Base-by-base conservation (phyloP, 306 rosid genomes). In the Benincasa hispida region DNA sequence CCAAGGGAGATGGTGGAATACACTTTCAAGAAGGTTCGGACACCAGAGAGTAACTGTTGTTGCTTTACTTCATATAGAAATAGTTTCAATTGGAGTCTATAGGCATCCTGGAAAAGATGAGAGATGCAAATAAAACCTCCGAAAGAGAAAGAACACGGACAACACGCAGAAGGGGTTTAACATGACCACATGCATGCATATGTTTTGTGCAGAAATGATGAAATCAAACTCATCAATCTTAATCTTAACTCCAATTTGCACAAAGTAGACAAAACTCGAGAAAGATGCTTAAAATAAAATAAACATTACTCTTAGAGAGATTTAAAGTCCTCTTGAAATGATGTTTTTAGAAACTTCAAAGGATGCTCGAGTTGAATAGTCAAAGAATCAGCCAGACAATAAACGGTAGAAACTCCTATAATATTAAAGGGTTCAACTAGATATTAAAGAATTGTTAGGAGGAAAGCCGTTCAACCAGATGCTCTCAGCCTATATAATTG, bases 11-110 rank as follows among this genome's bases (percentile, higher is more conserved):
- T 90, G 56, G 97, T 84, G 76, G 99, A 92, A 75, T 94, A 94
- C 55, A 92, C 92, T 86, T 89, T 92, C 85, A 90, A 84, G 87
- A 90, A 92, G 68, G 99, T 94, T 66, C 99, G 85, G 74, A 94
- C 86, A 42, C 99, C 95, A 10, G 96, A 90, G 61, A 94, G 78
- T 85, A 90, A 75, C 55, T 94, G 99, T 66, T 94, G 99, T 78
- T 94, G 99, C 92, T 90, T 94, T 82, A 93, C 96, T 88, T 94
- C 97, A 84, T 90, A 94, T 28, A 94, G 97, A 84, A 94, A 94
- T 47, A 92, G 73, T 81, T 94, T 94, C 86, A 94, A 84, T 82
- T 94, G 97, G 81, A 92, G 98, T 74, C 99, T 90, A 79, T 92
- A 94, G n/a, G 96, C 99, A 76, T 94, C 96, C 98, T 95, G 93